These are phyloP conservation scores for Graphium sp. DNA, from an alignment of 2,329 filamentous ascomycete species.

Conservation along the genomic window DNA sequence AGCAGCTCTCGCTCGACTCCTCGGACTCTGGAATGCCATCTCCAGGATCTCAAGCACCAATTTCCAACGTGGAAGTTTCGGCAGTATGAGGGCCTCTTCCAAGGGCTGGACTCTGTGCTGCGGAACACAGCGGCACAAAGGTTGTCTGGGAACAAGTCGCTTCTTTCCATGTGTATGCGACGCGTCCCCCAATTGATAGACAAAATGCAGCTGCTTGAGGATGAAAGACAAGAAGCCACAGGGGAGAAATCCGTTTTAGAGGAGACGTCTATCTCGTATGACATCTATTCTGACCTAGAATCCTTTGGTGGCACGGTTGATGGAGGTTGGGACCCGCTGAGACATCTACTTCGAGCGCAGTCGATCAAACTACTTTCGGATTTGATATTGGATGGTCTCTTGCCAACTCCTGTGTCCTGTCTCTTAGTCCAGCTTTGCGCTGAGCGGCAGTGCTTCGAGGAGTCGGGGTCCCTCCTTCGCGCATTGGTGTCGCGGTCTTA, in stretches of 20 bases:
- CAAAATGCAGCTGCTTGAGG: constrained; percentile 1
- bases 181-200: constrained; percentile 3
- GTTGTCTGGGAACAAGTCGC: constrained; percentile 10
- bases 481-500: no score
- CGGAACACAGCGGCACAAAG: constrained; percentile 1
- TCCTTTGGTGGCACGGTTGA: constrained; percentile 10
- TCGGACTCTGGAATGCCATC: no score
- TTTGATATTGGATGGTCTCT: constrained; percentile 13
- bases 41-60: no score
- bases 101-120: constrained; percentile 5
- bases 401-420: constrained; percentile 8
- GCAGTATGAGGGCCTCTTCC: constrained; percentile 3
- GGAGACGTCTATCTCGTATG: constrained; percentile 6
- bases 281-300: constrained; percentile 18
- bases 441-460: constrained; percentile 10
- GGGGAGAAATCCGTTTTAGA: constrained; percentile 8
- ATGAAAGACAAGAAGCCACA: constrained; percentile 11
- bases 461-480: no score
- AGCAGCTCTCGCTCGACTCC: no score
- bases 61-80: no score
- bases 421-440: constrained; percentile 13
- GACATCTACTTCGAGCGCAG: constrained; percentile 15
- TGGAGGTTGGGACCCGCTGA: constrained; percentile 16
- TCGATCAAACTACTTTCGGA: constrained; percentile 11
- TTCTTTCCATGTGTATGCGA: constrained; percentile 19